phyloP scores from a whole-genome alignment of 2,329 filamentous ascomycete genomes.

The Neonectria ditissima region DNA sequence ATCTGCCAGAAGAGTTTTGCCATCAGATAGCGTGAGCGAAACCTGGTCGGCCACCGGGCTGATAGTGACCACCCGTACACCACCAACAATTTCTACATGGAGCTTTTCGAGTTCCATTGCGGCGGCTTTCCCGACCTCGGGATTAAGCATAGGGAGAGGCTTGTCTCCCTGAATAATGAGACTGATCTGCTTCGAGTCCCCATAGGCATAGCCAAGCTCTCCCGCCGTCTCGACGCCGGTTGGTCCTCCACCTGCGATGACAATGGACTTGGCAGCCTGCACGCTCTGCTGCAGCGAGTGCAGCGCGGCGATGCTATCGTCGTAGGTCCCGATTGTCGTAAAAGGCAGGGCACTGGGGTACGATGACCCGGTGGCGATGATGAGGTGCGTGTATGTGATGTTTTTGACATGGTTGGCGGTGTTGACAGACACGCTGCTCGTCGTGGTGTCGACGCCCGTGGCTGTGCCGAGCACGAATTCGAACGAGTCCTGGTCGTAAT shows the following conservation, averaged over 20 bases:
- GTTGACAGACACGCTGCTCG: not conserved
- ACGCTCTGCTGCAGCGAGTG: not conserved
- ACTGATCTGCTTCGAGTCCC: not conserved
- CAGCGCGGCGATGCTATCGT: not conserved
- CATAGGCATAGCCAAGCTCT: not conserved
- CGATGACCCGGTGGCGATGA: constrained; percentile 1
- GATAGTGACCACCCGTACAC: not conserved
- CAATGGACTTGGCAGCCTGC: not conserved
- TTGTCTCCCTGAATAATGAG: not conserved
- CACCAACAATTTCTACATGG: not conserved
- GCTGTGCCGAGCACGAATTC: not conserved
- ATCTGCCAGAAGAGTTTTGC: not conserved
- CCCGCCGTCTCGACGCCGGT: not conserved
- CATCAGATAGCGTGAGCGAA: not conserved
- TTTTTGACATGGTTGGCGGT: not conserved
- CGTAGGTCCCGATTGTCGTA: not conserved
- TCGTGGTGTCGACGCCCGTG: not conserved
- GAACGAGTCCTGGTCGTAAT: not conserved
- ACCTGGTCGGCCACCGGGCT: not conserved
- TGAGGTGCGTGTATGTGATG: not conserved
- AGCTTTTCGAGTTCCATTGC: not conserved
- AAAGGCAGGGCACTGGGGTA: not conserved
- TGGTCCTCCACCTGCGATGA: not conserved
- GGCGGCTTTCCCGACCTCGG: not conserved
- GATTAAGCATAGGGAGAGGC: not conserved